A percentile compares a stretch with the other conserved stretches of the same genome.
These are phyloP conservation scores for Backusella australiensis DNA, from an alignment of 192 early-diverging fungal genomes.

Conservation along the genomic window DNA sequence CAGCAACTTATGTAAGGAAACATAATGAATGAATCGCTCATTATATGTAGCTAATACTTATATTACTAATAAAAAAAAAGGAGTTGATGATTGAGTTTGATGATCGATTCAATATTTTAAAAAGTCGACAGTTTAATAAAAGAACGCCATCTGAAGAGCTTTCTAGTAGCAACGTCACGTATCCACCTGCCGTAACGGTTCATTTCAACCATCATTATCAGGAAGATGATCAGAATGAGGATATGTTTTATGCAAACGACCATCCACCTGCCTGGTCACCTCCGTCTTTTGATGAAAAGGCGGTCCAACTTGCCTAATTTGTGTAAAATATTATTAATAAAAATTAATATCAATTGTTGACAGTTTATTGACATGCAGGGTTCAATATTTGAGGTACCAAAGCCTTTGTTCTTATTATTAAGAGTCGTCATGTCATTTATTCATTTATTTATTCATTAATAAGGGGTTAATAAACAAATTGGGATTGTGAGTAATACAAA, in stretches of 20 bases:
- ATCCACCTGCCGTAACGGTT: slow-evolving; percentile 3
- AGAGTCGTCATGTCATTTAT: too few species aligned
- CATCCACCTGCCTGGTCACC: not conserved
- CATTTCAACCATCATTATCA: not conserved
- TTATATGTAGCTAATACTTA: not conserved
- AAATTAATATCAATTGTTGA: not conserved
- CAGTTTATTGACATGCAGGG: not conserved
- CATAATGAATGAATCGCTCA: not conserved
- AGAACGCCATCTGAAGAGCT: not conserved
- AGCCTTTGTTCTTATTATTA: too few species aligned
- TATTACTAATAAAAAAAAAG: not conserved
- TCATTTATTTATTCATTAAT: not conserved
- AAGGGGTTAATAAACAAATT: not conserved
- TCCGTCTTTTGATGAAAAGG: slow-evolving; percentile 2
- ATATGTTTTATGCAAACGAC: not conserved
- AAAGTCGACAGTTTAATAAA: slow-evolving; percentile 12
- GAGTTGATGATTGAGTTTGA: slow-evolving; percentile 15
- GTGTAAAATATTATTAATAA: not conserved
- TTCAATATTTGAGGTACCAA: not conserved
- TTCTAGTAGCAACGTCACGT: not conserved
- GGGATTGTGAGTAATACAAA: not conserved
- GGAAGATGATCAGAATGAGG: not conserved
- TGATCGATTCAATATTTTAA: slow-evolving; percentile 15
- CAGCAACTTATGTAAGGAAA: slow-evolving; percentile 6
- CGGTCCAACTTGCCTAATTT: not conserved